Evolutionary conservation across 2,329 filamentous ascomycete species (phyloP).

Genomic region (Huntiella abstrusa): DNA sequence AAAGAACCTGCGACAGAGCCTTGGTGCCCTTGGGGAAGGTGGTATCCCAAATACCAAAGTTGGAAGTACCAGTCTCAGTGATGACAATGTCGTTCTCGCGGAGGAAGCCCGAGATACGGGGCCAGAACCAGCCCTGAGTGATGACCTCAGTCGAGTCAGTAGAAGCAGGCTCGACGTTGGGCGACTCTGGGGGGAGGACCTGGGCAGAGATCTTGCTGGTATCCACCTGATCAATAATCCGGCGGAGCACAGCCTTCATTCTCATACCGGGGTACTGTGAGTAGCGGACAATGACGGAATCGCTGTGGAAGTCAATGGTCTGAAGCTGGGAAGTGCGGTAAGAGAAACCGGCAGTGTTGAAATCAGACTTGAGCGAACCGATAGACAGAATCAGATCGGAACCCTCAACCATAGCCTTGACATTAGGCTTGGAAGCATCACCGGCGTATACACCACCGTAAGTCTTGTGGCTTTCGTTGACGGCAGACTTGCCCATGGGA

Average conservation of each 20-base stretch:
- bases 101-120: slow-evolving; percentile 53
- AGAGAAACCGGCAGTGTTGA: slow-evolving; percentile 69
- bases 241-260: slow-evolving; percentile 61
- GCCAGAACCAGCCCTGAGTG: slow-evolving; percentile 62
- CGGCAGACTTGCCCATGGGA: slow-evolving; percentile 73
- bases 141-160: slow-evolving; percentile 27
- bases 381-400: slow-evolving; percentile 55
- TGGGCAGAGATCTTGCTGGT: slow-evolving; percentile 36
- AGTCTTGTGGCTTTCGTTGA: slow-evolving; percentile 56
- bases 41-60: slow-evolving; percentile 77
- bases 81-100: slow-evolving; percentile 56
- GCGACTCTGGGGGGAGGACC: slow-evolving; percentile 14
- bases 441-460: slow-evolving; percentile 77
- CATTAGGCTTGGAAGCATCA: slow-evolving; percentile 47
- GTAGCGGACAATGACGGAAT: slow-evolving; percentile 53
- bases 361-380: slow-evolving; percentile 48
- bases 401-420: slow-evolving; percentile 43
- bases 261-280: slow-evolving; percentile 60
- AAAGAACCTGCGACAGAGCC: slow-evolving; percentile 59
- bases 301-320: slow-evolving; percentile 66
- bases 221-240: slow-evolving; percentile 43
- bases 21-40: slow-evolving; percentile 61
- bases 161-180: slow-evolving; percentile 29
- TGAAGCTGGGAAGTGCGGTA: slow-evolving; percentile 59
- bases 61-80: slow-evolving; percentile 74